These are phyloP conservation scores for Cantharellus cinnabarinus DNA, from an alignment of 768 basidiomycete genomes.

Conservation along the genomic window DNA sequence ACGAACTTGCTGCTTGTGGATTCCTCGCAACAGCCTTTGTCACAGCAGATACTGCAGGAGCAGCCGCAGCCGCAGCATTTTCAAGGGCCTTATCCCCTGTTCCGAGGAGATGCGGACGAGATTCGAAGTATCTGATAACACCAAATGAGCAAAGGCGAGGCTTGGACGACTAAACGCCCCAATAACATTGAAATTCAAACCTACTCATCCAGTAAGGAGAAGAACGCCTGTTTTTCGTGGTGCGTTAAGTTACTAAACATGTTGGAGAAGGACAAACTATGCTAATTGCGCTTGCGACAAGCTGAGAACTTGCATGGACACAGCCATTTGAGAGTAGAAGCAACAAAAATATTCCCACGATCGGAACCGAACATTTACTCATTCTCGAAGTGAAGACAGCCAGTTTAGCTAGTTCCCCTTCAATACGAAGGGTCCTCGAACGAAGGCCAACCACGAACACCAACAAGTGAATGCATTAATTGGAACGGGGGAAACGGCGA, in stretches of 20 bases:
- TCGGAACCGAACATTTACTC: background rate
- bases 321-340: background rate
- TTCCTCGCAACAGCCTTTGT: background rate
- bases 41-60: background rate
- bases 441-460: too few species aligned
- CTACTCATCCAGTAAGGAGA: constrained; percentile 62
- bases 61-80: background rate
- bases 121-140: constrained; percentile 1
- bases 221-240: constrained; percentile 66
- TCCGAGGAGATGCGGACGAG: background rate
- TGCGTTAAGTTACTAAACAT: constrained; percentile 42
- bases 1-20: background rate
- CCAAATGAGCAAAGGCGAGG: background rate
- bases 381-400: background rate
- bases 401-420: background rate
- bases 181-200: constrained; percentile 1
- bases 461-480: too few species aligned
- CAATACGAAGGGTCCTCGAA: too few species aligned
- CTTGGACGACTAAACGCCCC: background rate
- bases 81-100: background rate
- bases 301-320: background rate
- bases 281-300: background rate
- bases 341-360: background rate
- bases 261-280: background rate
- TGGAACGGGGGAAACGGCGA: background rate